These are phyloP conservation scores for Hylodesmum podocarpum DNA, from an alignment of 306 rosid species.

Conservation along the genomic window DNA sequence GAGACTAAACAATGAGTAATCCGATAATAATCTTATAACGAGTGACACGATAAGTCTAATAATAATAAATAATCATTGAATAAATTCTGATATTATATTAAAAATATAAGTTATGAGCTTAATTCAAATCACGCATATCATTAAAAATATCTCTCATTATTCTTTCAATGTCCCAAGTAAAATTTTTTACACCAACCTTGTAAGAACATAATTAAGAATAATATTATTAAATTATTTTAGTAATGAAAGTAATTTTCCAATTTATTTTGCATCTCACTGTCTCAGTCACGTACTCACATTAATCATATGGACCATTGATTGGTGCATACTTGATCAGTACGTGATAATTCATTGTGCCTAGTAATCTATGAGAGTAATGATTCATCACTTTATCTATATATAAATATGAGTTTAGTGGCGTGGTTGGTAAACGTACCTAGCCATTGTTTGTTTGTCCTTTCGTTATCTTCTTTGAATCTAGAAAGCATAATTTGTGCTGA, in stretches of 20 bases:
- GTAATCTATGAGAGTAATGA: background rate
- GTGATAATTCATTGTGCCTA: background rate
- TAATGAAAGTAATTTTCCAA: background rate
- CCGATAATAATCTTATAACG: too few relatives aligned
- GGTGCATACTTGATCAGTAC: background rate
- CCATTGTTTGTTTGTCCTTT: conserved; percentile 20
- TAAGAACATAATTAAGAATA: background rate
- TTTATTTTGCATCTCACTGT: background rate
- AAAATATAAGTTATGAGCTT: too few relatives aligned
- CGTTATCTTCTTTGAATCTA: background rate
- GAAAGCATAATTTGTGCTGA: background rate
- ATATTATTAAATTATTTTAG: background rate
- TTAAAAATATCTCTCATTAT: too few relatives aligned
- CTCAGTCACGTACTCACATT: background rate
- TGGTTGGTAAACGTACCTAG: conserved; percentile 30
- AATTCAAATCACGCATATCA: too few relatives aligned
- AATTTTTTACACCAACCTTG: too few relatives aligned
- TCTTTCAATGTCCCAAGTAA: too few relatives aligned
- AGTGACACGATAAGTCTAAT: too few relatives aligned
- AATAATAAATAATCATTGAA: too few relatives aligned
- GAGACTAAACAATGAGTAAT: too few relatives aligned
- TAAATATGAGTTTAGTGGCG: background rate
- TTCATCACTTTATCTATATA: background rate
- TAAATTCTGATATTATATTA: too few relatives aligned
- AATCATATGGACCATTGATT: background rate